Evolutionary conservation across 129 eudicot genomes (phyloP).

Genomic region (Erigeron canadensis): DNA sequence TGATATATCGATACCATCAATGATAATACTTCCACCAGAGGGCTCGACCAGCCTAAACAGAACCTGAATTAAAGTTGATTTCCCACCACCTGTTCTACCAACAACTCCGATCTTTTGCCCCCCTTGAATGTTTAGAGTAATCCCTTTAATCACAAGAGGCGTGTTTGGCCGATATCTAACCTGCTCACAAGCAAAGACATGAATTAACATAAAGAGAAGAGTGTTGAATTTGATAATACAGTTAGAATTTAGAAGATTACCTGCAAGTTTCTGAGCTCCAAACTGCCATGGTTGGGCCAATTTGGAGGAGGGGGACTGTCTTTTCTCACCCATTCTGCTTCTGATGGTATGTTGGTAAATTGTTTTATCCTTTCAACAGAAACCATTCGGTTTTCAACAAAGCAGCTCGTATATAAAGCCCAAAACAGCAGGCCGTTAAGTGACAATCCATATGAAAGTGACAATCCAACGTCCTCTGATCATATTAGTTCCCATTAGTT

Average conservation of each 20-base stretch:
- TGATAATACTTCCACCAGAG: slow-evolving; percentile 60
- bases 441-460: slow-evolving; percentile 69
- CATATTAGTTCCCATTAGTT: slow-evolving; percentile 1
- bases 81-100: slow-evolving; percentile 96
- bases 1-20: slow-evolving; percentile 73
- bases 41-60: slow-evolving; percentile 92
- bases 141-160: slow-evolving; percentile 77
- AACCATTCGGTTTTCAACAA: slow-evolving; percentile 69
- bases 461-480: slow-evolving; percentile 59
- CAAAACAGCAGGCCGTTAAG: slow-evolving; percentile 52
- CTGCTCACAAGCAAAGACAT: slow-evolving; percentile 38
- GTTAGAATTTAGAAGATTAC: slow-evolving; percentile 20
- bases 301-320: slow-evolving; percentile 42
- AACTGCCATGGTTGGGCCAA: slow-evolving; percentile 64
- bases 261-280: slow-evolving; percentile 60
- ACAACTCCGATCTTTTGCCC: slow-evolving; percentile 92
- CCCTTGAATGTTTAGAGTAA: slow-evolving; percentile 63
- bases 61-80: slow-evolving; percentile 87
- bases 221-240: neutral
- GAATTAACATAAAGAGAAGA: neutral
- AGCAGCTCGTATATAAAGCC: slow-evolving; percentile 46
- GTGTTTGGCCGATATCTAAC: slow-evolving; percentile 85
- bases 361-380: slow-evolving; percentile 79
- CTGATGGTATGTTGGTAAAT: slow-evolving; percentile 56
- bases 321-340: slow-evolving; percentile 57